Percentiles rank a stretch among this genome's conserved stretches.
phyloP scores from a whole-genome alignment of 768 basidiomycete genomes.

The Lactifluus subvellereus region DNA sequence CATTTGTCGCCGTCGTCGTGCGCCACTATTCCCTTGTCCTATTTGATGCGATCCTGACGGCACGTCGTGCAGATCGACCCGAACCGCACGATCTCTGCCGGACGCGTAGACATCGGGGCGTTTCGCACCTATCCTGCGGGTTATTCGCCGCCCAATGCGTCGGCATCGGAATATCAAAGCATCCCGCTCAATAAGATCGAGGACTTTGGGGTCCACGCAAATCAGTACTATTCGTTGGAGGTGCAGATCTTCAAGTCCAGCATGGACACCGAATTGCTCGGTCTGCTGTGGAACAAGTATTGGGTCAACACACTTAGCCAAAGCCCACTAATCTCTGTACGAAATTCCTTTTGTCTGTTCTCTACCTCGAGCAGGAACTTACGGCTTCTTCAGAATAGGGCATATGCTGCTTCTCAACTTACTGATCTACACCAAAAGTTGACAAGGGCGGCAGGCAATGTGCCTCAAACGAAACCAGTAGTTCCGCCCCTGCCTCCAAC shows the following conservation, averaged over 20 bases:
- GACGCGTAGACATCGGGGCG: constrained; percentile 97
- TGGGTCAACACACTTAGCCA: constrained; percentile 97
- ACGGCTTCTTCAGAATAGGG: constrained; percentile 64
- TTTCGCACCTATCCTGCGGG: constrained; percentile 97
- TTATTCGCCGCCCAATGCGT: constrained; percentile 72
- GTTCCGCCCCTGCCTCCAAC: constrained; percentile 50
- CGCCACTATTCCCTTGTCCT: constrained; percentile 28
- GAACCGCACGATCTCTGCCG: constrained; percentile 96
- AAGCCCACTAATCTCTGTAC: constrained; percentile 85
- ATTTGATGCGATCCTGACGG: constrained; percentile 3
- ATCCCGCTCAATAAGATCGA: constrained; percentile 97
- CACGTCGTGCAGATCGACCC: constrained; percentile 72
- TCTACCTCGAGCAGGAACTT: neutral
- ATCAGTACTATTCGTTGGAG: constrained; percentile 91
- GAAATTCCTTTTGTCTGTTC: constrained; percentile 25
- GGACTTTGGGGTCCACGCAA: constrained; percentile 98
- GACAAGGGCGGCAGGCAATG: constrained; percentile 55
- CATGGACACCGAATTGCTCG: constrained; percentile 81
- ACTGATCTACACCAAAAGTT: constrained; percentile 89
- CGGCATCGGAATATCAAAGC: constrained; percentile 85
- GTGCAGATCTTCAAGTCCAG: constrained; percentile 93
- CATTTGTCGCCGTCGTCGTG: constrained; percentile 95
- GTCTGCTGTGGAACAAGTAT: constrained; percentile 97
- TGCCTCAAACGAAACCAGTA: constrained; percentile 46
- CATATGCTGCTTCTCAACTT: constrained; percentile 89